phyloP scores from a whole-genome alignment of 257 asterid species.

The Petrea volubilis region DNA sequence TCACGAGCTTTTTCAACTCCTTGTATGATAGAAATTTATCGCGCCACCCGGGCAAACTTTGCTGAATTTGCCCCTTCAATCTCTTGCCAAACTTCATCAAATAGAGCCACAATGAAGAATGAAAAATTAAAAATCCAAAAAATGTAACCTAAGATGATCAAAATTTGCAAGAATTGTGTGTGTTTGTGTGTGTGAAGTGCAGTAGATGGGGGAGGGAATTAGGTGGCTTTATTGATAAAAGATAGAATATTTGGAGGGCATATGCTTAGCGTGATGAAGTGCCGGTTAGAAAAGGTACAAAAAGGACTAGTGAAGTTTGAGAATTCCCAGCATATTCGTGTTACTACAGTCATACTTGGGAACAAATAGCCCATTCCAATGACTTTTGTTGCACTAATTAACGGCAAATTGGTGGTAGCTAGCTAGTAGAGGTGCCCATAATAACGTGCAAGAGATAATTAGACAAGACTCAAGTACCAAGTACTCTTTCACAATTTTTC shows the following conservation, averaged over 20 bases:
- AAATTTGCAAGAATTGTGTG: neutral
- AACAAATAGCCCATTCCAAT: conserved; percentile 1
- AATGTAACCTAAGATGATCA: neutral
- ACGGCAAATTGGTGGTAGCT: neutral
- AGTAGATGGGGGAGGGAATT: conserved; percentile 9
- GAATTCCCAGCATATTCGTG: conserved; percentile 77
- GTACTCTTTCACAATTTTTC: no score
- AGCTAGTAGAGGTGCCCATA: no score
- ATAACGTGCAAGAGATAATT: no score
- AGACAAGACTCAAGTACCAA: no score
- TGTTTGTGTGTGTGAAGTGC: neutral
- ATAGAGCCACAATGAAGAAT: no score
- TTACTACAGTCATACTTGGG: conserved; percentile 29
- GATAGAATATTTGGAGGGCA: conserved; percentile 77
- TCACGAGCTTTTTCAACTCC: conserved; percentile 73
- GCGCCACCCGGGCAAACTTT: conserved; percentile 80
- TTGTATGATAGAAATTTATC: conserved; percentile 79
- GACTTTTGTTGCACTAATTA: conserved; percentile 1
- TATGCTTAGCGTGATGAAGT: conserved; percentile 85
- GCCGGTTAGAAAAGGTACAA: conserved; percentile 35
- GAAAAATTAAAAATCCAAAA: neutral
- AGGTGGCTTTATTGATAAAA: conserved; percentile 22
- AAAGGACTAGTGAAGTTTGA: conserved; percentile 31
- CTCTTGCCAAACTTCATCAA: conserved; percentile 98
- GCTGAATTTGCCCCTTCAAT: conserved; percentile 73